These are phyloP conservation scores for Phytopythium cucurbitacearum DNA, from an alignment of 352 stramenopile species.

Conservation along the genomic window DNA sequence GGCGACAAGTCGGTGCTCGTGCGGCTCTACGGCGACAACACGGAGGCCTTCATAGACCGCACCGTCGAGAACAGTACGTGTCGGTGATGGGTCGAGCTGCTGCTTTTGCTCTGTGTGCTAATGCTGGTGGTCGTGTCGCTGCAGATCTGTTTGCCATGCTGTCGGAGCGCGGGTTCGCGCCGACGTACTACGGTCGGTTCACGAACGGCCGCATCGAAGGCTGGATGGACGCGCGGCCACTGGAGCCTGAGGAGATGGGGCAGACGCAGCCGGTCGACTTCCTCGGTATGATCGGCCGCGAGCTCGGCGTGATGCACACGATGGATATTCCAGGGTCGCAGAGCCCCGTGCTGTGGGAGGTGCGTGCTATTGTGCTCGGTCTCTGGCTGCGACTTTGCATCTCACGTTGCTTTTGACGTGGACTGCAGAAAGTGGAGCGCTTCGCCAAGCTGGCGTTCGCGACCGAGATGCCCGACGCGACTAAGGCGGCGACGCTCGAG, in stretches of 20 bases:
- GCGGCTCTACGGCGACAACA: conserved; percentile 91
- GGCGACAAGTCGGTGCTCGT: conserved; percentile 81
- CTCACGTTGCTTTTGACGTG: conserved; percentile 10
- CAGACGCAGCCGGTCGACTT: conserved; percentile 74
- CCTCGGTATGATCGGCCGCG: conserved; percentile 78
- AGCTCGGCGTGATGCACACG: conserved; percentile 86
- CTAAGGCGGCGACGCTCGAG: conserved; percentile 52
- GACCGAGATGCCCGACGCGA: conserved; percentile 50
- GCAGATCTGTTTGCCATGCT: conserved; percentile 83
- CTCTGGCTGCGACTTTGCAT: background rate
- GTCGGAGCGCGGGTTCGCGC: conserved; percentile 78
- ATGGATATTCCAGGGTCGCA: conserved; percentile 72
- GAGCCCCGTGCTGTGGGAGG: conserved; percentile 61
- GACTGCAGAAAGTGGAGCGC: conserved; percentile 51
- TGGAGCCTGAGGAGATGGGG: conserved; percentile 89
- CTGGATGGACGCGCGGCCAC: conserved; percentile 74
- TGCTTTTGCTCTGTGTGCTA: conserved; percentile 8
- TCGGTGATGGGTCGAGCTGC: background rate
- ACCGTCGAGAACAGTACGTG: conserved; percentile 87
- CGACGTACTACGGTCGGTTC: conserved; percentile 89
- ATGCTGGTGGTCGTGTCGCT: conserved; percentile 5
- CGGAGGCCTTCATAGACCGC: conserved; percentile 91
- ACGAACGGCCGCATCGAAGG: conserved; percentile 91
- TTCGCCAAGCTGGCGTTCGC: conserved; percentile 75
- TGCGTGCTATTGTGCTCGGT: conserved; percentile 3